Evolutionary conservation across 108 stramenopile genomes (phyloP).

Genomic region (Bacterosira constricta): DNA sequence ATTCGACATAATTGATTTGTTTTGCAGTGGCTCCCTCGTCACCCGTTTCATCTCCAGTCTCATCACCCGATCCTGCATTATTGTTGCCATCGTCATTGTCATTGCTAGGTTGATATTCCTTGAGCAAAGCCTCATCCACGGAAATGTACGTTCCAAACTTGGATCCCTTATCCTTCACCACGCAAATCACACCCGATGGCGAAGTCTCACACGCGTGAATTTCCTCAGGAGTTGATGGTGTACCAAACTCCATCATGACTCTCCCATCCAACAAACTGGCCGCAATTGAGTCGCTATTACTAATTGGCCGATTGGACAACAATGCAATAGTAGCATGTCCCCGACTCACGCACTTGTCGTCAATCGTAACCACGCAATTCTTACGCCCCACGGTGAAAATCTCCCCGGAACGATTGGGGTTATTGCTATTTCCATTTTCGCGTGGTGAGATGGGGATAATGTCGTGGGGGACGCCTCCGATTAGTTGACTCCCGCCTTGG

Average conservation of each 20-base stretch:
- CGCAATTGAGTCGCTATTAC: neutral
- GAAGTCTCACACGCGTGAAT: conserved; percentile 26
- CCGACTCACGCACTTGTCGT: conserved; percentile 55
- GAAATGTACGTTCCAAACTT: conserved; percentile 55
- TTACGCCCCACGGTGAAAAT: conserved; percentile 44
- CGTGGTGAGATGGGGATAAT: neutral
- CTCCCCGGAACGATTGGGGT: conserved; percentile 17
- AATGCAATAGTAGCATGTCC: conserved; percentile 38
- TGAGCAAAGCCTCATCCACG: conserved; percentile 28
- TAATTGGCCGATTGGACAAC: conserved; percentile 14
- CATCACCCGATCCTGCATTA: conserved; percentile 7
- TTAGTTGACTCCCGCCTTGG: conserved; percentile 1
- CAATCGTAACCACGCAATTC: conserved; percentile 19
- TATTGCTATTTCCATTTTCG: neutral
- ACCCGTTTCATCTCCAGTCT: conserved; percentile 27
- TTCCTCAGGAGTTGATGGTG: conserved; percentile 31
- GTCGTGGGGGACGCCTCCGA: neutral
- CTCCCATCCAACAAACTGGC: neutral
- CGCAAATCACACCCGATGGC: conserved; percentile 29
- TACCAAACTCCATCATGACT: conserved; percentile 34
- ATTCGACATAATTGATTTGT: conserved; percentile 23
- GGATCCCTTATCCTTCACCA: conserved; percentile 45
- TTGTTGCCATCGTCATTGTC: neutral
- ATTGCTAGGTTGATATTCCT: neutral
- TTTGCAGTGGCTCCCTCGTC: conserved; percentile 15